Evolutionary conservation across 345 rosid species (phyloP), one percentile per base, ranked within the genome.

Genomic region (Brassica carinata): DNA sequence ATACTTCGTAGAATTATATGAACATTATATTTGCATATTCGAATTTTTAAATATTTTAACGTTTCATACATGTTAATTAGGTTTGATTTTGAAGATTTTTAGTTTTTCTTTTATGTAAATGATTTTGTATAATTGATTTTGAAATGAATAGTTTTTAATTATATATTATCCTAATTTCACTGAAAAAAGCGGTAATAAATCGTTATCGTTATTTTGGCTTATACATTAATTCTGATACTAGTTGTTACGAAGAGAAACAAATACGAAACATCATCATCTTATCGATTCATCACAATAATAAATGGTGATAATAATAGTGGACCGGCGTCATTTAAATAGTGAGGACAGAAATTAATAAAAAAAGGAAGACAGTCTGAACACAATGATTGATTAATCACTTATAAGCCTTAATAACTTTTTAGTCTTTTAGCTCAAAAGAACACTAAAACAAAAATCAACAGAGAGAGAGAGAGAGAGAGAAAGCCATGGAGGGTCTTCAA

Each of bases 401-500:
- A 64, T 80, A 80, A 69, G 7, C 53, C 71, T 70, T 55, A 66
- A 66, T 70, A 77, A 57, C 72, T 10, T 71, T 15, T 75, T 64
- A 18, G 57, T 74, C 36, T 59, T 67, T 2, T 3, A 74, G 62
- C 75, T 55, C 69, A 17, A 66, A 70, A 66, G 68, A 38, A 67
- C 34, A 40, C 26, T 23, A 23, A 59, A 64, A 57, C 57, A 74
- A 77, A 0, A 71, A 67, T 31, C n/a, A 71, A n/a, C n/a, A n/a
- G n/a, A 43, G 26, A 66, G 17, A 74, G 14, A 57, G 5, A 65
- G 55, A 58, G 7, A 69, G 34, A 69, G 58, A 61, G 65, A 58
- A 51, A 38, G 23, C 85, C 77, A 96, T 96, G 99, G 96, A 83
- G 5, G 98, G 94, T 45, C 85, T 96, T 82, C 98, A 92, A 76